Evolutionary conservation across 257 asterid species (phyloP).

Genomic region (Dorcoceras hygrometricum): DNA sequence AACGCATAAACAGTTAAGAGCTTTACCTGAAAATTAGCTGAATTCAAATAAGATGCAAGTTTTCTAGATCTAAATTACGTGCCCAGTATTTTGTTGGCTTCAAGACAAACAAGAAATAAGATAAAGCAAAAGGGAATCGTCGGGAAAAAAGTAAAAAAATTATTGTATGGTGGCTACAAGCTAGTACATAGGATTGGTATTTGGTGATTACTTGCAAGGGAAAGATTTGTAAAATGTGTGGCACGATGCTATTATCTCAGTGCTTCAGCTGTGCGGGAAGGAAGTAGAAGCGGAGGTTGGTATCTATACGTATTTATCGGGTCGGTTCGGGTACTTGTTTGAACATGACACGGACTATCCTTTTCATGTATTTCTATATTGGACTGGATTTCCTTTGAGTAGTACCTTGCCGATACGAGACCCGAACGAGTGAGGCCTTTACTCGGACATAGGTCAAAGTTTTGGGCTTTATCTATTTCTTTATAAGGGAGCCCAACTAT

Average conservation of each 20-base stretch:
- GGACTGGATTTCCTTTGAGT: neutral
- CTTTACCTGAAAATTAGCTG: slow-evolving; percentile 24
- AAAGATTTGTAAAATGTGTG: neutral
- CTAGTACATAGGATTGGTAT: slow-evolving; percentile 11
- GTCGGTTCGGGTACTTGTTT: neutral
- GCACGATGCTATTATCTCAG: slow-evolving; percentile 6
- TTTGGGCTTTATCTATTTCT: too few species aligned
- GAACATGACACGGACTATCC: neutral
- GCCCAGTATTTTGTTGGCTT: slow-evolving; percentile 33
- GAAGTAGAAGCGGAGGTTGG: neutral
- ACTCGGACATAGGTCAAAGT: too few species aligned
- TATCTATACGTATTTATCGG: neutral
- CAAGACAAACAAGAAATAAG: slow-evolving; percentile 23
- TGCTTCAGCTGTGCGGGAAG: slow-evolving; percentile 1
- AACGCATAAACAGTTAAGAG: neutral
- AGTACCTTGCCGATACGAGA: too few species aligned
- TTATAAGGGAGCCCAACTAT: too few species aligned
- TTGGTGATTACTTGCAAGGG: neutral
- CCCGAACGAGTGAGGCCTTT: too few species aligned
- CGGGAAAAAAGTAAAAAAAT: slow-evolving; percentile 18
- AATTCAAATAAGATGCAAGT: slow-evolving; percentile 16
- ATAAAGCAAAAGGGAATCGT: slow-evolving; percentile 23
- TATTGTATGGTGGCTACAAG: slow-evolving; percentile 15
- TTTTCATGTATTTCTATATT: too few species aligned
- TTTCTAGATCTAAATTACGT: slow-evolving; percentile 27